A percentile compares a stretch with the other conserved stretches of the same genome.
Evolutionary conservation across 805 yeast genomes (phyloP).

Genomic region (Lipomyces oligophaga): DNA sequence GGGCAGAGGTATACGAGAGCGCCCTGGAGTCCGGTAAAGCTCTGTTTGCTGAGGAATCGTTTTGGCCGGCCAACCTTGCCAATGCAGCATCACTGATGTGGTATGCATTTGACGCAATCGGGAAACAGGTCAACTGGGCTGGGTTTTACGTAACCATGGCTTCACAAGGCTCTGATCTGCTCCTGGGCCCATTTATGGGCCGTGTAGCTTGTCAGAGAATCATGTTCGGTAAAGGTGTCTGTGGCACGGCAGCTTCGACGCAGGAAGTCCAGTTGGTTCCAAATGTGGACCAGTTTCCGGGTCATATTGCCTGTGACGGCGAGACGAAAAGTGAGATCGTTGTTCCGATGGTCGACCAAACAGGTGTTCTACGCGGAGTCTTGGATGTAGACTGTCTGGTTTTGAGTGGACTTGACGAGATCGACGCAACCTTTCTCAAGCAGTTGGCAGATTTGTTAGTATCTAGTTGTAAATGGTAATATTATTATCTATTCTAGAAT

Average conservation of each 20-base stretch:
- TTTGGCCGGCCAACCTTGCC: slow-evolving; percentile 88
- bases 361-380: slow-evolving; percentile 60
- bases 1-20: slow-evolving; percentile 51
- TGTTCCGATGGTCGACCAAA: slow-evolving; percentile 60
- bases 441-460: slow-evolving; percentile 52
- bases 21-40: slow-evolving; percentile 63
- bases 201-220: slow-evolving; percentile 93
- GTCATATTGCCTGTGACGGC: slow-evolving; percentile 97
- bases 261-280: slow-evolving; percentile 66
- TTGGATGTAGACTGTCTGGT: slow-evolving; percentile 79
- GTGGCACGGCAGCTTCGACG: slow-evolving; percentile 74
- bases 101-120: slow-evolving; percentile 73
- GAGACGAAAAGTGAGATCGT: slow-evolving; percentile 91
- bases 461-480: slow-evolving; percentile 51
- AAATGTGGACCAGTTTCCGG: slow-evolving; percentile 75
- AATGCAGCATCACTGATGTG: slow-evolving; percentile 83
- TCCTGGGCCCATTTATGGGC: slow-evolving; percentile 93
- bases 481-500: neutral
- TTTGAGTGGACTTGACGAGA: slow-evolving; percentile 60
- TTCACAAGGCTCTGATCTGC: slow-evolving; percentile 40
- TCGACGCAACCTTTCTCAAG: slow-evolving; percentile 60
- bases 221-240: slow-evolving; percentile 77
- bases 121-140: slow-evolving; percentile 73
- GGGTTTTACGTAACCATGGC: slow-evolving; percentile 72
- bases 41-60: slow-evolving; percentile 55